Conservation (phyloP, 139 green algal genomes). For the Micractinium sp. region DNA sequence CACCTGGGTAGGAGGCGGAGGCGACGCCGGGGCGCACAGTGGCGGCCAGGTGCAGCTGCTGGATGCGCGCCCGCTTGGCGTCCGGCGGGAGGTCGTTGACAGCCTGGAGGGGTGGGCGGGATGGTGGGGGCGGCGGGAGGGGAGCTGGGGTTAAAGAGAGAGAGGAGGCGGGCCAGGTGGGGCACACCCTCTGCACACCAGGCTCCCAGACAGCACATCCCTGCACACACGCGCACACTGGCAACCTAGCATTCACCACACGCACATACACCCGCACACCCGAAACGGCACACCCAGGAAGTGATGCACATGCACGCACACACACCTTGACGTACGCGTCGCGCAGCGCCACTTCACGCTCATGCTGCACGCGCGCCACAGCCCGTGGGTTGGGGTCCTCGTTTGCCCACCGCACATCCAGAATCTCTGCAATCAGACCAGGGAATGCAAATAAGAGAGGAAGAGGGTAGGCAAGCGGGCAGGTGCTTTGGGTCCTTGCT, state of each 20-base stretch:
- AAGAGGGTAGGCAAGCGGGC: neutral
- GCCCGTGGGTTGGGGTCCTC: constrained; percentile 81
- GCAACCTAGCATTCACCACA: neutral
- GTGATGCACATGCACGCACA: neutral
- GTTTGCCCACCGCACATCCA: constrained; percentile 76
- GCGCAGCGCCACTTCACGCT: constrained; percentile 50
- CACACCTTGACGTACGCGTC: constrained; percentile 35
- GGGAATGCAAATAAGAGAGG: neutral
- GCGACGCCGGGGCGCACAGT: constrained; percentile 21
- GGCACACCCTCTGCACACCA: no score
- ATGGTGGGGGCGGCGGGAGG: neutral
- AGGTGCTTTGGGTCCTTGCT: neutral
- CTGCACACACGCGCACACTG: no score
- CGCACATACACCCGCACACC: neutral
- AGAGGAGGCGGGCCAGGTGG: neutral
- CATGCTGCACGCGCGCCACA: constrained; percentile 55
- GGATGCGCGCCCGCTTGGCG: constrained; percentile 32
- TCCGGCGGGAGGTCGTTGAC: constrained; percentile 30
- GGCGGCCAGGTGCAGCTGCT: constrained; percentile 41
- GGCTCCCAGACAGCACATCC: no score
- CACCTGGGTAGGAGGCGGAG: constrained; percentile 40
- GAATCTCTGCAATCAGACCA: constrained; percentile 44
- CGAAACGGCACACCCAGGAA: neutral
- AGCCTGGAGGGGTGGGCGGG: neutral
- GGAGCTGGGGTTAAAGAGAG: neutral